Evolutionary conservation across 208 protist genomes (phyloP), one percentile per base, ranked within the genome.

Genomic region (Phytomonas francai): DNA sequence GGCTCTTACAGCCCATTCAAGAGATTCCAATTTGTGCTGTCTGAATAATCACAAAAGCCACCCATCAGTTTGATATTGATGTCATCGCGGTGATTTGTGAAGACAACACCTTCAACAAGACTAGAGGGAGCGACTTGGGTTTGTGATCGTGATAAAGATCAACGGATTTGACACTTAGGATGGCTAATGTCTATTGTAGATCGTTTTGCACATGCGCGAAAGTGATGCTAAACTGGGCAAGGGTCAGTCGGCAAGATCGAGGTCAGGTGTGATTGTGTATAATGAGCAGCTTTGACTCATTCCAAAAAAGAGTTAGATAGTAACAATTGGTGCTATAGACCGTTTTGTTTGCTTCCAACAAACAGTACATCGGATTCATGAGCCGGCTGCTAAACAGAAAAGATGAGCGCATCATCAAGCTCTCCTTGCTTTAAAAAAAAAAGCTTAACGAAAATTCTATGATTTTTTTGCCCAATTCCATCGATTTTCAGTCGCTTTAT

Each of bases 391-490:
- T 11, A 51, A 3, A 51, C 9, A 22, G 4, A 19, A 51, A 51
- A 51, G 42, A 51, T 51, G 42, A 22, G 14, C 3, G 16, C 2
- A 51, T 51, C 14, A 62, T 39, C 33, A 39, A 58, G 6, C 2
- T 39, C 6, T n/a, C 16, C 22, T 32, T 25, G 0, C 22, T 25
- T 22, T 32, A 67, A 51, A 29, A 31, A 32, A 0, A 60, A 36
- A 30, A 59, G 29, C 61, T 12, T 9, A 51, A 49, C 16, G 28
- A 11, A 65, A 30, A 32, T 59, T n/a, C 7, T 71, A 65, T 32
- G 51, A 42, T 54, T 31, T 45, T 61, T 3, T 63, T 39, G 68
- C 25, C 16, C 32, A 56, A 63, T 67, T 63, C 60, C 67, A 31
- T 49, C 16, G 14, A 7, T 60, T 14, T 67, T n/a, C 7, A 59